Conservation (phyloP, 1,284 basidiomycete species). For the Schizopora paradoxa region DNA sequence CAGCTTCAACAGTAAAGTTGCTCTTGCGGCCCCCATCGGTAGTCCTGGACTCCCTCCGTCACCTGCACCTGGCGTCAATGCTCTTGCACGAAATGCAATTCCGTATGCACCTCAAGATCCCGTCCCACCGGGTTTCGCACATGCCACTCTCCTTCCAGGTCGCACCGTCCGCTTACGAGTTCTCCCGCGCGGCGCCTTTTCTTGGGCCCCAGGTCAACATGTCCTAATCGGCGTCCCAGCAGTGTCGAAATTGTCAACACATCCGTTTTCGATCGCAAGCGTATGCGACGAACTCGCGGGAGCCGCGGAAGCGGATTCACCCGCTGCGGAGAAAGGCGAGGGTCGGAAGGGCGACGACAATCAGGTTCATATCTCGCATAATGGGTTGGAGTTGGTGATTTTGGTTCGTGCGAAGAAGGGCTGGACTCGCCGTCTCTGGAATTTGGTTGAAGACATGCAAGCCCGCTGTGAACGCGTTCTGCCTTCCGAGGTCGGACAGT, state of each 20-base stretch:
- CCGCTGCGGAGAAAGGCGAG: background rate
- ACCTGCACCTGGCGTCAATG: background rate
- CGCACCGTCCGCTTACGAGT: conserved; percentile 72
- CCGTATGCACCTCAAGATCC: conserved; percentile 29
- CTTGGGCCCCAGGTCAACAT: conserved; percentile 79
- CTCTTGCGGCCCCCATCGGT: background rate
- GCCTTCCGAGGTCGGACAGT: conserved; percentile 32
- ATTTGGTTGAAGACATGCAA: conserved; percentile 38
- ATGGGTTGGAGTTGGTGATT: conserved; percentile 60
- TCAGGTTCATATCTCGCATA: conserved; percentile 29
- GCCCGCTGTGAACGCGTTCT: conserved; percentile 27
- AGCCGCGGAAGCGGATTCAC: conserved; percentile 26
- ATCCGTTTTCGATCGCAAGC: conserved; percentile 80
- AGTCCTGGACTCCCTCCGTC: no score
- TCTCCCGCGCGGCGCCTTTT: conserved; percentile 51
- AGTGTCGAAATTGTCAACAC: conserved; percentile 62
- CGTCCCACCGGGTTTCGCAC: conserved; percentile 66
- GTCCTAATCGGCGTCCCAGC: conserved; percentile 71
- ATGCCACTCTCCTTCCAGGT: conserved; percentile 76
- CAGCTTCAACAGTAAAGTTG: background rate
- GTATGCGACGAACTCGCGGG: conserved; percentile 52
- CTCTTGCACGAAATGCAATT: background rate
- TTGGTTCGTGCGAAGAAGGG: conserved; percentile 75
- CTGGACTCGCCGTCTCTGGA: conserved; percentile 73
- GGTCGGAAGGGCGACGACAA: conserved; percentile 23